These are phyloP conservation scores for Eragrostis nindensis DNA, from an alignment of 176 grass and related monocot genomes.

Conservation along the genomic window DNA sequence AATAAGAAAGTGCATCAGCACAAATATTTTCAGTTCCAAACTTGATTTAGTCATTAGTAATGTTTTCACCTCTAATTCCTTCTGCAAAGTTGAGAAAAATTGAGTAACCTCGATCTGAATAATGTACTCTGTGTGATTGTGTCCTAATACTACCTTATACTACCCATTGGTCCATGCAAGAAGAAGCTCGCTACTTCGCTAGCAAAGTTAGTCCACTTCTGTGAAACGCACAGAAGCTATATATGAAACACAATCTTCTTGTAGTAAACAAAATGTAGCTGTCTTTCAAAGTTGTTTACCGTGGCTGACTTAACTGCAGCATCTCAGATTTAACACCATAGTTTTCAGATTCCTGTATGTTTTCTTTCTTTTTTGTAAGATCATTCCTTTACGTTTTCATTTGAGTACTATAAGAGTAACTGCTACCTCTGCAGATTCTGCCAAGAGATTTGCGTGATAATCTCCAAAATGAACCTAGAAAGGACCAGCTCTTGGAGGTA, in stretches of 20 bases:
- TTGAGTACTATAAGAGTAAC: background rate
- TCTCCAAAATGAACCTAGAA: constrained; percentile 90
- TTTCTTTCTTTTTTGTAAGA: too few relatives aligned
- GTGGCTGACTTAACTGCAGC: background rate
- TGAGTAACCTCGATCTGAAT: background rate
- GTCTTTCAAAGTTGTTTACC: background rate
- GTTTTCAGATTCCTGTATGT: background rate
- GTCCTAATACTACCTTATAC: background rate
- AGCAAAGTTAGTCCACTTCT: background rate
- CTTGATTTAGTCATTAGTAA: background rate
- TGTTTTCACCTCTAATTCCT: background rate
- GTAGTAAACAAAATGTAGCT: background rate
- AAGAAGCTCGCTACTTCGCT: background rate
- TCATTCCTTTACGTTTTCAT: background rate
- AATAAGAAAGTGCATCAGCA: background rate
- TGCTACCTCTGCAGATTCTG: constrained; percentile 66
- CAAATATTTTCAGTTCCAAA: background rate
- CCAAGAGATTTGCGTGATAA: constrained; percentile 75
- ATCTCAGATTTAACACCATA: background rate
- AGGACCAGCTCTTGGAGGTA: constrained; percentile 85
- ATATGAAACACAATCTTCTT: background rate
- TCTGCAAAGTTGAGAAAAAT: background rate
- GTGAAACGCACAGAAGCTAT: background rate
- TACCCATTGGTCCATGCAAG: background rate
- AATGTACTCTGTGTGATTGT: background rate